Conservation (phyloP, 2,329 filamentous ascomycete species). For the Colletotrichum sp. region DNA sequence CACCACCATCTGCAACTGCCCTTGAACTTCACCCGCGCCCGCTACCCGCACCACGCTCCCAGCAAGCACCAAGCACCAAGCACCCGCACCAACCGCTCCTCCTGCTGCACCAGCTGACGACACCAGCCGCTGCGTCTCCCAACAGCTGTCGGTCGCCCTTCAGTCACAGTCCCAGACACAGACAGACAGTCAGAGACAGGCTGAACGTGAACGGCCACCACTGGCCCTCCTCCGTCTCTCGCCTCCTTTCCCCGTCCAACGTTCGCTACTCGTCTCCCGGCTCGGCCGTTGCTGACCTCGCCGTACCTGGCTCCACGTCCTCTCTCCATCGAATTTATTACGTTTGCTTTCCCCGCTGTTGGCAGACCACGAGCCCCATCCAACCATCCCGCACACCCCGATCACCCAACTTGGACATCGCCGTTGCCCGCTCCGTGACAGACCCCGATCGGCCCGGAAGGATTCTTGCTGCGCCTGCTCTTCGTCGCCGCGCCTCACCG, state of each 20-base stretch:
- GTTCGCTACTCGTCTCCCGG: background rate
- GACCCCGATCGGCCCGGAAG: constrained; percentile 4
- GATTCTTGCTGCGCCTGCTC: background rate
- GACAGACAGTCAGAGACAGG: background rate
- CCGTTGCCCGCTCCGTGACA: constrained; percentile 8
- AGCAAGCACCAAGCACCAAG: background rate
- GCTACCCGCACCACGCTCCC: background rate
- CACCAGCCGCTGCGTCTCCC: background rate
- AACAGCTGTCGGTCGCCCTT: background rate
- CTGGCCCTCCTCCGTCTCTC: background rate
- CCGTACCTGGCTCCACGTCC: background rate
- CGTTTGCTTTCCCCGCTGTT: background rate
- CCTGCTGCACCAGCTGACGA: constrained; percentile 1
- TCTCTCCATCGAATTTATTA: background rate
- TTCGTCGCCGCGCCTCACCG: background rate
- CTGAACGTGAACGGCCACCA: background rate
- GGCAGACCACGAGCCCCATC: background rate
- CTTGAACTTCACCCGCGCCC: background rate
- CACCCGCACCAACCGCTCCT: background rate
- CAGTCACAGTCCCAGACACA: background rate
- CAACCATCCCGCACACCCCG: background rate
- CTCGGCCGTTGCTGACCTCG: background rate
- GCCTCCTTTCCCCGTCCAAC: background rate
- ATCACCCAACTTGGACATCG: background rate
- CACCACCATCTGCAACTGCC: background rate